Conservation (phyloP, 306 rosid species). For the Calophaca sinica region DNA sequence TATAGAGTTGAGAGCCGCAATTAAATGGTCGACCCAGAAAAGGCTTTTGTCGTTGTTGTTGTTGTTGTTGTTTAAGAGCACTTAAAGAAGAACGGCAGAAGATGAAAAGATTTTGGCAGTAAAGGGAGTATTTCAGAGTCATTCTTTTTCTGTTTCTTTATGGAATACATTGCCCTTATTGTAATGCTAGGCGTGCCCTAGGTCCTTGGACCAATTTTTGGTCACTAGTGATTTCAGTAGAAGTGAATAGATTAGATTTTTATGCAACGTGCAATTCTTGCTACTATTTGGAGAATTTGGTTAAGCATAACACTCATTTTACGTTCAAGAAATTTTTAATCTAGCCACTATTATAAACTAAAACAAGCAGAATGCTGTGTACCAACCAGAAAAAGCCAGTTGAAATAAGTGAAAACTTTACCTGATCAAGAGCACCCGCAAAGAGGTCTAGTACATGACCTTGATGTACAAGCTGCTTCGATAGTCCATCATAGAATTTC, state of each 20-base stretch:
- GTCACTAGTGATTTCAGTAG: constrained; percentile 7
- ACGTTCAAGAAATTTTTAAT: constrained; percentile 8
- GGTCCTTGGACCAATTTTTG: constrained; percentile 10
- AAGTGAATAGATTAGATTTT: not conserved
- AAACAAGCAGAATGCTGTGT: constrained; percentile 30
- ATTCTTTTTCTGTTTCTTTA: not conserved
- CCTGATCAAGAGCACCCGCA: constrained; percentile 99
- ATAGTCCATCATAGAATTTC: constrained; percentile 87
- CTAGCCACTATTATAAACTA: constrained; percentile 22
- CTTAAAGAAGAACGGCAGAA: not conserved
- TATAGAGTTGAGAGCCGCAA: not conserved
- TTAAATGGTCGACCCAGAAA: constrained; percentile 6
- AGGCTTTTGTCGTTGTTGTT: not conserved
- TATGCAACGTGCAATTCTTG: constrained; percentile 6
- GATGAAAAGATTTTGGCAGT: not conserved
- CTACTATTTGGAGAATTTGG: constrained; percentile 21
- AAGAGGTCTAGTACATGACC: constrained; percentile 97
- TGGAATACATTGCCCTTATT: constrained; percentile 2
- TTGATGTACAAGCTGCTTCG: constrained; percentile 98
- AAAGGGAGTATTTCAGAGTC: not conserved
- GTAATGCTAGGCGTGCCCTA: not conserved
- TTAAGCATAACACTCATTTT: constrained; percentile 9
- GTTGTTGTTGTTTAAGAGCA: not conserved
- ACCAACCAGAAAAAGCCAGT: constrained; percentile 30
- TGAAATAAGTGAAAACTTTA: constrained; percentile 43